These are phyloP conservation scores for Coemansia sp. DNA, from an alignment of 192 early-diverging fungal genomes.

Conservation along the genomic window DNA sequence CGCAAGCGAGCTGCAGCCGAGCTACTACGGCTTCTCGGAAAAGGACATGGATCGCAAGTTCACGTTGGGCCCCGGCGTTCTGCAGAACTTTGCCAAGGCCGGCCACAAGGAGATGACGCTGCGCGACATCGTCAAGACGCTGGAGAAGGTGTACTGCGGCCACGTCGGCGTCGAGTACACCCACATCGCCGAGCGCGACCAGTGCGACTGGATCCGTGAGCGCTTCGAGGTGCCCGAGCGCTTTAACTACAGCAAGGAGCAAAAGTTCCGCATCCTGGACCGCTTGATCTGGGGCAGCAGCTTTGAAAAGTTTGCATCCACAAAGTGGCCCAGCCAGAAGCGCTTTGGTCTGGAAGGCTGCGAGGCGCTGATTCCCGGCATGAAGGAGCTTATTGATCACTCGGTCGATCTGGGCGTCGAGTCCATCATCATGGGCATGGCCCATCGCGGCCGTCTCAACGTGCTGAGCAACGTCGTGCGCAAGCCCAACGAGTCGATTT, in stretches of 20 bases:
- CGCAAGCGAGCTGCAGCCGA: constrained; percentile 80
- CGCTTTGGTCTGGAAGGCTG: constrained; percentile 98
- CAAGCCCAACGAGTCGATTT: constrained; percentile 98
- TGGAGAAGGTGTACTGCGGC: constrained; percentile 87
- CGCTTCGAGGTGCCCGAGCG: constrained; percentile 89
- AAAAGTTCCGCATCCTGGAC: constrained; percentile 91
- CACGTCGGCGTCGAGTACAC: constrained; percentile 97
- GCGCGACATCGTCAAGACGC: constrained; percentile 81
- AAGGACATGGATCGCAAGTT: constrained; percentile 90
- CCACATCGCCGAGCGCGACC: constrained; percentile 93
- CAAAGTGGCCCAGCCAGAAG: constrained; percentile 97
- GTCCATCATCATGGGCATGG: constrained; percentile 97
- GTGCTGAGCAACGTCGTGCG: constrained; percentile 98
- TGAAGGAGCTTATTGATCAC: constrained; percentile 97
- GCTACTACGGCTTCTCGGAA: constrained; percentile 94
- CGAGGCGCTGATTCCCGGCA: constrained; percentile 95
- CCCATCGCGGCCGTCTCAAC: constrained; percentile 97
- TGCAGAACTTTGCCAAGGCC: constrained; percentile 78
- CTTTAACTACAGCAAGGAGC: constrained; percentile 83
- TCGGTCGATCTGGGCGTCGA: constrained; percentile 95
- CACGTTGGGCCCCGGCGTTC: constrained; percentile 89
- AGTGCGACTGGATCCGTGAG: constrained; percentile 96
- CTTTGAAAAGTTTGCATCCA: constrained; percentile 94
- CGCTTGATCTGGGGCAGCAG: constrained; percentile 96
- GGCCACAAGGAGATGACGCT: constrained; percentile 77